Base-by-base conservation (phyloP, 2,329 filamentous ascomycete species). In the Calonectria crousiana region DNA sequence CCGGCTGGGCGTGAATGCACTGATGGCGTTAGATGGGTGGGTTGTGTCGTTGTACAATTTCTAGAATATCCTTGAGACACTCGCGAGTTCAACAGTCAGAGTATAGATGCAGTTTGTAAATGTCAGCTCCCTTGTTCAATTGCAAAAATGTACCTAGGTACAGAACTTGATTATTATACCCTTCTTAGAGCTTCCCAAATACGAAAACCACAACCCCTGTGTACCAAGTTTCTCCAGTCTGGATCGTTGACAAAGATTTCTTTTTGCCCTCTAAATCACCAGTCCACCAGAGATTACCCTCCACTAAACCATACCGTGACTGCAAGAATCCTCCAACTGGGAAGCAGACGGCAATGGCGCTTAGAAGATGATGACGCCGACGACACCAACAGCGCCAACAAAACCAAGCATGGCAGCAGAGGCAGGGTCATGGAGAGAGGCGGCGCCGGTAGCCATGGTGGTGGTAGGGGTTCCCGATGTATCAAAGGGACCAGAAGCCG, bases 361-460 rank as follows among this genome's bases (percentile, higher is more conserved):
- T 80, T 78, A 84, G 66, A 83, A 70, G 72, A 83, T 67, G 52
- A 75, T 73, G 38, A 77, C 80, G 52, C 79, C 72, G 51, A 80
- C 20, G 23, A 62, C 41, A 32, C 74, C 65, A 84, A 36, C 30
- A 23, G 30, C 69, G 76, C 77, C 78, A 30, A 75, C 82, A 34
- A 78, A 66, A 52, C 79, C 82, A 38, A 84, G 66, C 49, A 76
- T 69, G 5, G 78, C 77, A n/a, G 75, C 77, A 8, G 79, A 76
- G 62, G 77, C 58, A 53, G 65, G 73, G 60, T 75, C 72, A 67
- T 78, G 74, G 44, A 77, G 74, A n/a, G 76, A 73, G 36, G 79
- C 82, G 30, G 80, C 83, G n/a, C 80, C 83, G 14, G 82, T 84
- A 32, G 83, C 77, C 34, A 81, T 80, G 51, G 82, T 81, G 10